Conservation (phyloP, 139 green algal species). For the Chlorella sorokiniana region DNA sequence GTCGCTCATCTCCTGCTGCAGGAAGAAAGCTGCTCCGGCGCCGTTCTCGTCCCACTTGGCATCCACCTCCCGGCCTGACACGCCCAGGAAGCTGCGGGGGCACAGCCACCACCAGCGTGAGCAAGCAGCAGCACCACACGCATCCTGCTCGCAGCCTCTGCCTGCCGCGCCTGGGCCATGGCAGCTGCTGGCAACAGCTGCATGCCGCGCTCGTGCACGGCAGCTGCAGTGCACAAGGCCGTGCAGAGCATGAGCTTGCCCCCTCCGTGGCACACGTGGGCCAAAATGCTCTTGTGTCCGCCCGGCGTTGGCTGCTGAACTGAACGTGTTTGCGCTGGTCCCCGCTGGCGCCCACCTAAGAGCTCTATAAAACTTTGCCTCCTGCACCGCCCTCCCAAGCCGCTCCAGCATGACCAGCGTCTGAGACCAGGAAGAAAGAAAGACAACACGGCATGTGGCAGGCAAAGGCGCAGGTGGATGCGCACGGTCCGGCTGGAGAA, state of each 20-base stretch:
- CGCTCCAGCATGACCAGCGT: slow-evolving; percentile 2
- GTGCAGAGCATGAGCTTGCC: too few relatives aligned
- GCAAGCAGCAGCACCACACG: too few relatives aligned
- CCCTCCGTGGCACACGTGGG: too few relatives aligned
- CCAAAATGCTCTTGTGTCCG: too few relatives aligned
- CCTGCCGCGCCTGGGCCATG: too few relatives aligned
- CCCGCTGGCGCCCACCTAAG: background rate
- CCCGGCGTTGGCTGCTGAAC: background rate
- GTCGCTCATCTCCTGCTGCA: slow-evolving; percentile 17
- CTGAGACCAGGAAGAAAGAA: background rate
- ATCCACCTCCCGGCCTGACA: background rate
- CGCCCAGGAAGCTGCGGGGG: slow-evolving; percentile 7
- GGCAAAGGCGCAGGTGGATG: too few relatives aligned
- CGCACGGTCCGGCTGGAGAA: too few relatives aligned
- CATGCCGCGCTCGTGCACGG: too few relatives aligned
- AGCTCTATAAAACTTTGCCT: slow-evolving; percentile 8
- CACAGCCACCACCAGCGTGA: too few relatives aligned
- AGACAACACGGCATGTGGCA: background rate
- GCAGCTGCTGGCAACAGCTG: too few relatives aligned
- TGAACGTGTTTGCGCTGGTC: background rate
- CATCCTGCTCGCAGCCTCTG: too few relatives aligned
- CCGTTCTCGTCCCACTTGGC: slow-evolving; percentile 3
- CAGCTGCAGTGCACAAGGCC: too few relatives aligned
- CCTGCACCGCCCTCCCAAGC: slow-evolving; percentile 7
- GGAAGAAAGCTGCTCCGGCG: background rate